Conservation (phyloP, 2,329 filamentous ascomycete species). For the Pseudovirgaria hyperparasitica region DNA sequence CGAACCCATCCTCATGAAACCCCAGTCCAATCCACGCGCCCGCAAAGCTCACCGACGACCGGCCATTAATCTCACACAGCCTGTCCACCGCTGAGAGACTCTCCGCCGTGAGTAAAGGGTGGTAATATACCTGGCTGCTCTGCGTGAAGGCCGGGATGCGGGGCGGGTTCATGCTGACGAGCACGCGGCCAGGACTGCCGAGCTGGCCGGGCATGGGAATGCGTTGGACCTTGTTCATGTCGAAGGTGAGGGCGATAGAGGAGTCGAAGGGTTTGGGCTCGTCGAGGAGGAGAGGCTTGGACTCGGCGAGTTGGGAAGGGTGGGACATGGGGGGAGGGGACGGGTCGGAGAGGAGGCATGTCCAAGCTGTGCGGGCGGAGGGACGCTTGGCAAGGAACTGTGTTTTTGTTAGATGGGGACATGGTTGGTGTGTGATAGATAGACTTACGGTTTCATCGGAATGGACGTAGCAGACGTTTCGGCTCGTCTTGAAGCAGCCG, state of each 20-base stretch:
- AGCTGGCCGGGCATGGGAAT: slow-evolving; percentile 2
- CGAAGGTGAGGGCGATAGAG: slow-evolving; percentile 7
- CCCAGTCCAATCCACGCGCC: slow-evolving; percentile 8
- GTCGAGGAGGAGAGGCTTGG: not conserved
- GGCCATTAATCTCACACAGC: slow-evolving; percentile 5
- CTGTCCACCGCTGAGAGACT: slow-evolving; percentile 3
- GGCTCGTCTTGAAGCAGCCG: slow-evolving; percentile 5
- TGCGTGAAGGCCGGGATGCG: slow-evolving; percentile 2
- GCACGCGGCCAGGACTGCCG: slow-evolving; percentile 5
- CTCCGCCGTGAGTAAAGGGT: slow-evolving; percentile 5
- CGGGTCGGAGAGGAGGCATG: slow-evolving; percentile 4
- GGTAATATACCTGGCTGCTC: slow-evolving; percentile 5
- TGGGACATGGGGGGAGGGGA: too few species aligned
- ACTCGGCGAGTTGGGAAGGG: not conserved
- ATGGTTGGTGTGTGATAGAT: not conserved
- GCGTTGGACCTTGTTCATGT: slow-evolving; percentile 7
- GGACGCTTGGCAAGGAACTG: slow-evolving; percentile 2
- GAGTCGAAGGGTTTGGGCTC: not conserved
- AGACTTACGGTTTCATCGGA: slow-evolving; percentile 4
- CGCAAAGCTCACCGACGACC: slow-evolving; percentile 5
- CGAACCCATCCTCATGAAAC: slow-evolving; percentile 8
- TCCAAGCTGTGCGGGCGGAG: slow-evolving; percentile 4
- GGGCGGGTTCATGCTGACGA: slow-evolving; percentile 8
- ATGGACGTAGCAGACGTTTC: slow-evolving; percentile 6
- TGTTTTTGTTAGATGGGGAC: not conserved